Base-by-base conservation (phyloP, 805 yeast genomes). In the Suhomyces pyralidae region DNA sequence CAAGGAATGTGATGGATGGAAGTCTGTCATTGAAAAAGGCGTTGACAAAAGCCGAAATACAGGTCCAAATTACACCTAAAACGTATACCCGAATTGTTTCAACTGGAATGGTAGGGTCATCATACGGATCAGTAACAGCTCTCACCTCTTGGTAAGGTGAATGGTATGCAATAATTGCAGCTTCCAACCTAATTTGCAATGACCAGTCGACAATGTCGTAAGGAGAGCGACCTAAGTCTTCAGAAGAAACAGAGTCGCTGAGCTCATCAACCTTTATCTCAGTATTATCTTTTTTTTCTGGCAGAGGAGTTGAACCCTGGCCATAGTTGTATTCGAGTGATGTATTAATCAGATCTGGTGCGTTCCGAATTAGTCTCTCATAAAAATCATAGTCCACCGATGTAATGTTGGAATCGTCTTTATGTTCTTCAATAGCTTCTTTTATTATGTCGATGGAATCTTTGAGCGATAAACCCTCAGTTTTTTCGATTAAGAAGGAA, bases 81-180 rank as follows among this genome's bases (percentile, higher is more conserved):
- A 58, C 25, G 51, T 60, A 60, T 7, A 59, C 62, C 58, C 81
- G 63, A 48, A 72, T 48, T 5, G 79, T 75, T 65, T 77, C 77
- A 34, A 66, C 64, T 10, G 61, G 61, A 48, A 67, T 55, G 3
- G 61, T 57, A n/a, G 76, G 54, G 42, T 60, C 62, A 15, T 60
- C 64, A 22, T 51, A 59, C 5, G 62, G 62, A 28, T 59, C 61
- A 26, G 77, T 63, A 25, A 66, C 69, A 10, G 73, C 55, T 54
- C 72, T 58, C 5, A 68, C 72, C 51, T 67, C 69, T 4, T 69
- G 66, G 52, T 67, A 67, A 5, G 72, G 71, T 2, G 75, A 70
- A 54, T 61, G 60, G 54, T 59, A 60, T 17, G 53, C 57, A 46
- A 61, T 56, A 38, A 61, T 47, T 7, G 58, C 62, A 3, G 65